Evolutionary conservation across 495 filamentous ascomycete species (phyloP).

Genomic region (Talaromyces ruber): DNA sequence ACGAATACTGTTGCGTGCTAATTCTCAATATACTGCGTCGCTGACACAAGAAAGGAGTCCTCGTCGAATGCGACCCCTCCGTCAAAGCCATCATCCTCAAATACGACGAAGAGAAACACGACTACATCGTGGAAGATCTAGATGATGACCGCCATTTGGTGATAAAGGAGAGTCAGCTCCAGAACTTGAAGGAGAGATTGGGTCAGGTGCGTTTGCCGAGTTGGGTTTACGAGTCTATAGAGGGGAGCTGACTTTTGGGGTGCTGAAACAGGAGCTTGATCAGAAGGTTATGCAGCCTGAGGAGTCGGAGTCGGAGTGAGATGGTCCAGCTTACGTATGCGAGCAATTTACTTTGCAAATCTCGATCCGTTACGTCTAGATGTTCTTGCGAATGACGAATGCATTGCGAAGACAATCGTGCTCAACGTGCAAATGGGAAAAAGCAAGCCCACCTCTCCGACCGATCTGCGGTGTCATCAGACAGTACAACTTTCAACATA

Average conservation of each 20-base stretch:
- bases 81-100: constrained; percentile 71
- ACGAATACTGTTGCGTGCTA: background rate
- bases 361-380: background rate
- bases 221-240: background rate
- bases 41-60: constrained; percentile 41
- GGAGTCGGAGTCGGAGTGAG: constrained; percentile 41
- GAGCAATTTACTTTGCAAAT: background rate
- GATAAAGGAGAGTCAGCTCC: constrained; percentile 61
- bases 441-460: background rate
- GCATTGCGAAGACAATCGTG: background rate
- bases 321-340: background rate
- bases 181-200: constrained; percentile 47
- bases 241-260: background rate
- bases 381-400: background rate
- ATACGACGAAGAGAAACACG: constrained; percentile 58
- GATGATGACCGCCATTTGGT: constrained; percentile 63
- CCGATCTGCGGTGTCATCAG: background rate
- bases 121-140: constrained; percentile 68
- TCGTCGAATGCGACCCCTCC: constrained; percentile 70
- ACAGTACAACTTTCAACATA: background rate
- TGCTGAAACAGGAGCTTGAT: constrained; percentile 35
- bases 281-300: constrained; percentile 47
- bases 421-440: background rate
- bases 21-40: background rate
- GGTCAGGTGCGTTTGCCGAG: constrained; percentile 42